These are phyloP conservation scores for Cornus kousa DNA, from an alignment of 148 eudicot species.

Conservation along the genomic window DNA sequence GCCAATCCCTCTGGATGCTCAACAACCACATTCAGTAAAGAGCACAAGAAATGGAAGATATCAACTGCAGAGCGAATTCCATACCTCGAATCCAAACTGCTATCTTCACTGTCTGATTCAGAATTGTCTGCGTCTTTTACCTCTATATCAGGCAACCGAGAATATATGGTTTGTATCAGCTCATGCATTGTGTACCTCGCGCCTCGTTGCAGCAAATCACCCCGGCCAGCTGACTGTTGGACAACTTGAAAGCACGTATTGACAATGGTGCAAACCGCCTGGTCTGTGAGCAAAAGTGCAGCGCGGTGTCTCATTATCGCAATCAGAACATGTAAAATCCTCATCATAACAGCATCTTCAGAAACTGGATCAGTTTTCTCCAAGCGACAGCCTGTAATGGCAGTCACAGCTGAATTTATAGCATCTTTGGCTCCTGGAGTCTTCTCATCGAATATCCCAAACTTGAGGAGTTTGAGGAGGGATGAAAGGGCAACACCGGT, in stretches of 20 bases:
- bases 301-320: slow-evolving; percentile 60
- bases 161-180: slow-evolving; percentile 60
- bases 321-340: slow-evolving; percentile 44
- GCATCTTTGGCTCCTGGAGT: slow-evolving; percentile 74
- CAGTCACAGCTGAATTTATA: slow-evolving; percentile 46
- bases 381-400: slow-evolving; percentile 65
- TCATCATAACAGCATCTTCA: slow-evolving; percentile 77
- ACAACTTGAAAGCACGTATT: slow-evolving; percentile 82
- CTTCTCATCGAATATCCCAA: slow-evolving; percentile 61
- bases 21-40: slow-evolving; percentile 74
- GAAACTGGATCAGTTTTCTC: slow-evolving; percentile 54
- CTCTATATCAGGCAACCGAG: slow-evolving; percentile 57
- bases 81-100: slow-evolving; percentile 37
- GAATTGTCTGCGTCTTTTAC: slow-evolving; percentile 55
- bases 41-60: slow-evolving; percentile 86
- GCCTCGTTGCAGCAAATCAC: slow-evolving; percentile 64
- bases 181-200: slow-evolving; percentile 82
- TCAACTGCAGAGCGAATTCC: slow-evolving; percentile 74
- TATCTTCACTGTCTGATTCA: slow-evolving; percentile 67
- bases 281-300: slow-evolving; percentile 54
- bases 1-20: slow-evolving; percentile 44
- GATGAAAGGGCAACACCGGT: slow-evolving; percentile 72
- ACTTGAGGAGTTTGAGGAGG: slow-evolving; percentile 57
- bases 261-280: slow-evolving; percentile 67
- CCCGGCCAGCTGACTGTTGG: slow-evolving; percentile 56